phyloP scores from a whole-genome alignment of 305 asterid genomes.

The Fraxinus platypoda region DNA sequence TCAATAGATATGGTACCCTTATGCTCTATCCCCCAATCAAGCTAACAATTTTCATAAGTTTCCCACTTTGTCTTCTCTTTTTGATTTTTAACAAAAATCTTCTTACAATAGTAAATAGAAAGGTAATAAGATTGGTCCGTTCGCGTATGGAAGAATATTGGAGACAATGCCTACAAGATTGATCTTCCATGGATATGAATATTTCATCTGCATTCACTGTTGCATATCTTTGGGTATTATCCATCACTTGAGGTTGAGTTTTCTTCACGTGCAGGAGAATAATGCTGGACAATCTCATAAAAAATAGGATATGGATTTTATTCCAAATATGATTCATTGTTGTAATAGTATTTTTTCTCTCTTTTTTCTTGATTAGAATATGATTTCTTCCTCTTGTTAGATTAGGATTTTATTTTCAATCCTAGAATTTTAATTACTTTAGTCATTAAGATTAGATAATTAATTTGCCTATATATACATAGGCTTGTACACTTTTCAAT shows the following conservation, averaged over 20 bases:
- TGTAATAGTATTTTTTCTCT: neutral
- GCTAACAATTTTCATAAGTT: neutral
- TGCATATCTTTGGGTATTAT: neutral
- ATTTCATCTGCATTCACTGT: neutral
- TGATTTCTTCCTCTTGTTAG: neutral
- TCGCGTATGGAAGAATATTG: neutral
- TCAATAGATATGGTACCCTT: neutral
- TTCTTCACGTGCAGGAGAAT: neutral
- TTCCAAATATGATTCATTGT: neutral
- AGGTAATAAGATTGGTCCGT: neutral
- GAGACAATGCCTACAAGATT: neutral
- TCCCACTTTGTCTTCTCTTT: neutral
- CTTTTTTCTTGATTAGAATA: neutral
- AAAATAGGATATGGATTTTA: neutral
- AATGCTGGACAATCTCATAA: neutral
- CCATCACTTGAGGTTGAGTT: neutral
- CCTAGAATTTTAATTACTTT: neutral
- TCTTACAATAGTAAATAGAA: neutral
- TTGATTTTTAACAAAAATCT: neutral
- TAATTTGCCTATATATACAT: neutral
- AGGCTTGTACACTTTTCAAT: neutral
- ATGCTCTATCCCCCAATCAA: neutral
- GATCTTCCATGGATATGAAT: neutral
- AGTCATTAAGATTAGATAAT: neutral
- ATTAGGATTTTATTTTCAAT: neutral